Conservation (phyloP, 2,329 filamentous ascomycete species). For the Pseudopyrenochaeta lycopersici region DNA sequence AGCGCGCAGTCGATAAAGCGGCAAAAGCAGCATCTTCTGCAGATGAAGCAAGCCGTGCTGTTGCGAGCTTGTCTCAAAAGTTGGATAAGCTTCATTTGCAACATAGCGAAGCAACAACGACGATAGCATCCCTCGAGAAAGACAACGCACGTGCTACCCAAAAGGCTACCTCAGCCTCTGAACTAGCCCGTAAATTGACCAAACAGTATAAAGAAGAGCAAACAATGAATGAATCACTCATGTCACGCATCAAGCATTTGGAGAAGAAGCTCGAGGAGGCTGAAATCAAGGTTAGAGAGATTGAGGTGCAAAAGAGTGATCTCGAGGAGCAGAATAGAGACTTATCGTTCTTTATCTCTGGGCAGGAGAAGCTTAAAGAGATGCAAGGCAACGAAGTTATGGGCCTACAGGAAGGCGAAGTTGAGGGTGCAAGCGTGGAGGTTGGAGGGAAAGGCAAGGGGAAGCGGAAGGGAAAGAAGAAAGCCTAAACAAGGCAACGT, state of each 20-base stretch:
- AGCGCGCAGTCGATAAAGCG: constrained; percentile 89
- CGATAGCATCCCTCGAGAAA: constrained; percentile 74
- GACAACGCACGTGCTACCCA: constrained; percentile 66
- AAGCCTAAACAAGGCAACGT: constrained; percentile 12
- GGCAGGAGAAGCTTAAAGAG: constrained; percentile 80
- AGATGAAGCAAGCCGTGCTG: constrained; percentile 65
- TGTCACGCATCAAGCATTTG: constrained; percentile 81
- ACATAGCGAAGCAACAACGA: constrained; percentile 61
- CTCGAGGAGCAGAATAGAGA: constrained; percentile 88
- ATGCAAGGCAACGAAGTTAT: constrained; percentile 76
- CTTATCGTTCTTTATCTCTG: constrained; percentile 85
- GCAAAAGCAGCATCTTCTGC: constrained; percentile 74
- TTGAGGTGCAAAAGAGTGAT: constrained; percentile 69
- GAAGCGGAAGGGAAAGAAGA: constrained; percentile 38
- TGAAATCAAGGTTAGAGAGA: constrained; percentile 55
- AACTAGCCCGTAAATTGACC: constrained; percentile 77
- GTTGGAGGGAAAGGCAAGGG: constrained; percentile 40
- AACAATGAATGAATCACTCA: constrained; percentile 78
- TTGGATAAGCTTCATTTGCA: constrained; percentile 64
- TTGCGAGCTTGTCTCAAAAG: constrained; percentile 60
- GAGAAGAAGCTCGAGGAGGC: constrained; percentile 66
- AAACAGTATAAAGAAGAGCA: constrained; percentile 88
- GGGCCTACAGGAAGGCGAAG: constrained; percentile 69
- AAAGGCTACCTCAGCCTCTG: constrained; percentile 75
- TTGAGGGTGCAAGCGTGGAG: constrained; percentile 52